Percentiles rank a stretch among this genome's conserved stretches.
Conservation (phyloP, 305 asterid genomes). For the Ajuga reptans region DNA sequence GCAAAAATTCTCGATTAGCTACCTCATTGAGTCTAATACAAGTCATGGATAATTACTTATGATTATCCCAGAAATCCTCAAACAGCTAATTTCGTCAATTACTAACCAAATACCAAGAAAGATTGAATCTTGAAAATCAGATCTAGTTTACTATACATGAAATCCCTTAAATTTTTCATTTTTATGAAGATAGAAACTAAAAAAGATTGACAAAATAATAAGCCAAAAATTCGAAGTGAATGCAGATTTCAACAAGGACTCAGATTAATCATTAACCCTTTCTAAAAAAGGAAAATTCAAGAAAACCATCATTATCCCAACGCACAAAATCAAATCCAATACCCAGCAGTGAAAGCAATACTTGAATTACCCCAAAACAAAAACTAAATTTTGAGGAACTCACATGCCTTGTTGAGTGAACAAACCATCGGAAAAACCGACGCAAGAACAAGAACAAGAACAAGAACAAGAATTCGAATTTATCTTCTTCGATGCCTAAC, state of each 20-base stretch:
- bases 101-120: neutral
- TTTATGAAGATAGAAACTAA: neutral
- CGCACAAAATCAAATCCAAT: neutral
- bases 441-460: no score
- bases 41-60: neutral
- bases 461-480: slow-evolving; percentile 44
- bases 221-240: neutral
- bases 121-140: neutral
- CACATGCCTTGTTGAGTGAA: slow-evolving; percentile 64
- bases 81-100: neutral
- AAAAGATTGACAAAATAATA: neutral
- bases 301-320: neutral
- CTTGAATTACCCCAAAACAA: neutral
- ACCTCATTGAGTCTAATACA: neutral
- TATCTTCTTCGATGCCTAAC: slow-evolving; percentile 47
- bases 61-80: neutral
- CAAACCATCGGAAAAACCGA: slow-evolving; percentile 68
- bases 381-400: slow-evolving; percentile 11
- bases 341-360: neutral
- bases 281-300: neutral
- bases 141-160: neutral
- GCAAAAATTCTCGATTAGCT: no score
- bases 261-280: neutral
- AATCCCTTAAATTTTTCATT: neutral
- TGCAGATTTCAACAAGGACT: neutral